Conservation (phyloP, 495 filamentous ascomycete genomes). For the Neurospora discreta region DNA sequence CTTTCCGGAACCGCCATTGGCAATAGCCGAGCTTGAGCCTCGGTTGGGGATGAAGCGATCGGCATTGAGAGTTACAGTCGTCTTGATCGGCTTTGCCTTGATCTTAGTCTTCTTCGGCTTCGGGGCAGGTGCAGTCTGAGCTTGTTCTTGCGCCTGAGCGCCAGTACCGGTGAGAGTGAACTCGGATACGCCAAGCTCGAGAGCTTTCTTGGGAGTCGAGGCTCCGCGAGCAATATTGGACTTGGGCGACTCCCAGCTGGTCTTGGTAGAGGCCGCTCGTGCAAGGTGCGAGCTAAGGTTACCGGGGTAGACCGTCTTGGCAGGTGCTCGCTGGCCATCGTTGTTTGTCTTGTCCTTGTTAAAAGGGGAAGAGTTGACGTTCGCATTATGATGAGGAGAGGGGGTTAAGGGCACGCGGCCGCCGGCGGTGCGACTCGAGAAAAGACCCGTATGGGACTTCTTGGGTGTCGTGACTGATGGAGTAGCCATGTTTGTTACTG, state of each 20-base stretch:
- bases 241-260: slow-evolving; percentile 74
- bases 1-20: slow-evolving; percentile 72
- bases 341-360: slow-evolving; percentile 56
- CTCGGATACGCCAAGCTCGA: slow-evolving; percentile 90
- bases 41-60: slow-evolving; percentile 97
- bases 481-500: slow-evolving; percentile 65
- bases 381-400: slow-evolving; percentile 57
- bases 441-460: slow-evolving; percentile 87
- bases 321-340: slow-evolving; percentile 38
- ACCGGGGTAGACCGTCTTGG: slow-evolving; percentile 57
- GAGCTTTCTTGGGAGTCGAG: slow-evolving; percentile 57
- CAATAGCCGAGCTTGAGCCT: slow-evolving; percentile 74
- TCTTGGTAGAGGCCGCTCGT: slow-evolving; percentile 47
- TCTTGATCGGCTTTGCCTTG: slow-evolving; percentile 61
- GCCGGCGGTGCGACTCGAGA: slow-evolving; percentile 85
- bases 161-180: slow-evolving; percentile 81
- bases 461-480: slow-evolving; percentile 80
- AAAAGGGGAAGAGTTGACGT: slow-evolving; percentile 58
- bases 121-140: slow-evolving; percentile 61
- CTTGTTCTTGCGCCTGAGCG: slow-evolving; percentile 21
- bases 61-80: slow-evolving; percentile 70
- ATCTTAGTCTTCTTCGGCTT: slow-evolving; percentile 48
- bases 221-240: slow-evolving; percentile 75
- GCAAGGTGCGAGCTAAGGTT: slow-evolving; percentile 67
- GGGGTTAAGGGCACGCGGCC: slow-evolving; percentile 91